Evolutionary conservation across 345 rosid genomes (phyloP).

Genomic region (Ceriops tagal): DNA sequence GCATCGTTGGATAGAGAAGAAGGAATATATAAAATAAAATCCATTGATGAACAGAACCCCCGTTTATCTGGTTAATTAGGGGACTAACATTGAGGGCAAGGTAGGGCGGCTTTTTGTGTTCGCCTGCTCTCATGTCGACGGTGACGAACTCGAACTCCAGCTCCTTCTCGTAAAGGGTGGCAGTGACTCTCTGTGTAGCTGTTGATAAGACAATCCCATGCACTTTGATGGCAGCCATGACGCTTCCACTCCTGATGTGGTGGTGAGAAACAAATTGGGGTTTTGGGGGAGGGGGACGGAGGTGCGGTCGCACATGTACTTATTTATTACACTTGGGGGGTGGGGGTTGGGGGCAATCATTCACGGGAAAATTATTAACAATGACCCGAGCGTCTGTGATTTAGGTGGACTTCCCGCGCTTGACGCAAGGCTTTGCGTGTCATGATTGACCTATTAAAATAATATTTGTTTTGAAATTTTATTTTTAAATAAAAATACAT

Average conservation of each 20-base stretch:
- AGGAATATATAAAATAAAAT: neutral
- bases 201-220: constrained; percentile 45
- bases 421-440: too few relatives aligned
- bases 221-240: constrained; percentile 45
- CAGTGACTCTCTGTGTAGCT: constrained; percentile 46
- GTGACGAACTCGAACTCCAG: constrained; percentile 46
- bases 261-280: neutral
- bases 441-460: too few relatives aligned
- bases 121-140: constrained; percentile 48
- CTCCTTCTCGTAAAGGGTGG: constrained; percentile 57
- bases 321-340: too few relatives aligned
- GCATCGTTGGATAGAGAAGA: neutral
- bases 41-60: neutral
- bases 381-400: too few relatives aligned
- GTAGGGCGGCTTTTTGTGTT: constrained; percentile 54
- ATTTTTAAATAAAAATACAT: too few relatives aligned
- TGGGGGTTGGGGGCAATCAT: too few relatives aligned
- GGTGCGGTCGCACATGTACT: neutral
- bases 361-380: too few relatives aligned
- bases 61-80: too few relatives aligned
- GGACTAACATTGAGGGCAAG: constrained; percentile 53
- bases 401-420: too few relatives aligned
- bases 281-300: too few relatives aligned
- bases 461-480: too few relatives aligned
- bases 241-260: neutral